phyloP scores from a whole-genome alignment of 345 rosid genomes.

The Eucalyptus virginea region DNA sequence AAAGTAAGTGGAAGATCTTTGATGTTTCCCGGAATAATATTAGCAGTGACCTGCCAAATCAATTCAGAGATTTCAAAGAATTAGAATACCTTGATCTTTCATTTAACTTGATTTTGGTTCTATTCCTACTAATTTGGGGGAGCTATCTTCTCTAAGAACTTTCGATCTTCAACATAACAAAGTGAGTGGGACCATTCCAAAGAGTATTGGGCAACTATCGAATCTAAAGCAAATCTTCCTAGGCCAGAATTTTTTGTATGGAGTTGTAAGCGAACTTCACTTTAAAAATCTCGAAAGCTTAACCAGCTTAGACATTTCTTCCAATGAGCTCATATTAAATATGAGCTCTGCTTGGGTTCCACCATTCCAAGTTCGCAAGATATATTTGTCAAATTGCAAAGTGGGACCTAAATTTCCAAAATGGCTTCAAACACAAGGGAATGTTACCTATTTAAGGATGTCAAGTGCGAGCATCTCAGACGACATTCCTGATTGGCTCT shows the following conservation, averaged over 20 bases:
- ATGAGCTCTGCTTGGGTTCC: background rate
- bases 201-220: background rate
- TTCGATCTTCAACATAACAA: fast-evolving
- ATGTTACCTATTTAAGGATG: fast-evolving
- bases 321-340: background rate
- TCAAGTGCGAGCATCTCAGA: background rate
- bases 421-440: background rate
- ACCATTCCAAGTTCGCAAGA: background rate
- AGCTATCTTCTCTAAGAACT: background rate
- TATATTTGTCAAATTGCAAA: background rate
- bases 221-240: fast-evolving
- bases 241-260: fast-evolving
- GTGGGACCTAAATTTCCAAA: background rate
- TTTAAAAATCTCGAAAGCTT: background rate
- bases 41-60: fast-evolving
- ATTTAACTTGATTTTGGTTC: background rate
- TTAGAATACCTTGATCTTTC: background rate
- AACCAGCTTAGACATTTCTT: fast-evolving
- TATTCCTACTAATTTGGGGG: background rate
- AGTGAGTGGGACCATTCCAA: background rate
- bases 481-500: background rate
- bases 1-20: background rate
- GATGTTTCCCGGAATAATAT: fast-evolving
- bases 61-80: no score
- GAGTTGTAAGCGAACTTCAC: background rate